Conservation (phyloP, 2,329 filamentous ascomycete genomes). For the Botryosphaeria dothidea region DNA sequence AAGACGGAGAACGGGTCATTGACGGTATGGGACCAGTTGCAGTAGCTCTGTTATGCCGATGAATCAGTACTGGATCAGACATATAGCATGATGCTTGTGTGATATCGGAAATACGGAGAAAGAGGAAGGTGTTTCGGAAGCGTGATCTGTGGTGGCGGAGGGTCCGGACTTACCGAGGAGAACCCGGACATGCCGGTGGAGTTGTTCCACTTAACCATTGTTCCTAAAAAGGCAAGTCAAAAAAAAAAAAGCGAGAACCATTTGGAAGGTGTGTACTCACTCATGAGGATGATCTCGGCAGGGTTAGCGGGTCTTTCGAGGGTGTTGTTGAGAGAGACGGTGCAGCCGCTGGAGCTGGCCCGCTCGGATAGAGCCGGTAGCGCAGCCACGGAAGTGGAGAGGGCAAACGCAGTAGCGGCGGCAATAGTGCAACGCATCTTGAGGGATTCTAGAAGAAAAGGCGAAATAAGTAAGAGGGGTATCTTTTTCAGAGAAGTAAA, state of each 20-base stretch:
- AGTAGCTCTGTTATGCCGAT: background rate
- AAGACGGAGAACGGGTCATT: slow-evolving; percentile 10
- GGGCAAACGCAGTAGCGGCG: background rate
- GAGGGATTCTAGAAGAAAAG: background rate
- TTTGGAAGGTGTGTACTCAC: background rate
- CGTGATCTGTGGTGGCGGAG: background rate
- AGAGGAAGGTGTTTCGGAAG: background rate
- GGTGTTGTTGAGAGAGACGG: background rate
- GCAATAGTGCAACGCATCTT: background rate
- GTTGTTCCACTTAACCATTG: slow-evolving; percentile 18
- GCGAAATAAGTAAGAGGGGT: background rate
- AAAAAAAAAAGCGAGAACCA: too few relatives aligned
- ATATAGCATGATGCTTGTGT: background rate
- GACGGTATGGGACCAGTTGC: slow-evolving; percentile 14
- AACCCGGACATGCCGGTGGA: background rate
- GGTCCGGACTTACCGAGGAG: slow-evolving; percentile 3
- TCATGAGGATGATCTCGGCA: slow-evolving; percentile 12
- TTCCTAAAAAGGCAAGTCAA: background rate
- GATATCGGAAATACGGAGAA: background rate
- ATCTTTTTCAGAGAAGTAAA: background rate
- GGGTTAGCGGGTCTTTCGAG: background rate
- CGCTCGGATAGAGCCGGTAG: background rate
- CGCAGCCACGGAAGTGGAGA: background rate
- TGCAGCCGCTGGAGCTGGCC: slow-evolving; percentile 8
- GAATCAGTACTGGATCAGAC: background rate